A percentile compares a stretch with the other conserved stretches of the same genome.
phyloP scores from a whole-genome alignment of 2,329 filamentous ascomycete genomes.

The Fusarium nygamai region DNA sequence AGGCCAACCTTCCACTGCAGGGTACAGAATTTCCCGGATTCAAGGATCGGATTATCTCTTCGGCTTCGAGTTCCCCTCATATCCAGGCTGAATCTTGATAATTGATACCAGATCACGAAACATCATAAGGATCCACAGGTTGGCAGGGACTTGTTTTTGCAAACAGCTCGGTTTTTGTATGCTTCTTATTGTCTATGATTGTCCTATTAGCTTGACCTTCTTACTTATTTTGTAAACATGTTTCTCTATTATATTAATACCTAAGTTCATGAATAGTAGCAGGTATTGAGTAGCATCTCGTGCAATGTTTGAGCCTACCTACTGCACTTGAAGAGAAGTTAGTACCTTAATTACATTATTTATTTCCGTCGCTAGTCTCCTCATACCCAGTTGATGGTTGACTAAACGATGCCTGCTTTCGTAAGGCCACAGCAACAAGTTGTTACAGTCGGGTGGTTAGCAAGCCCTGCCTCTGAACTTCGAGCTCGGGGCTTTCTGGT shows the following conservation, averaged over 20 bases:
- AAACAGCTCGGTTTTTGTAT: too few species aligned
- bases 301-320: background rate
- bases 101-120: background rate
- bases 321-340: background rate
- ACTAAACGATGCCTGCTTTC: background rate
- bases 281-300: background rate
- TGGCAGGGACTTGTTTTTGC: background rate
- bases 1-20: slow-evolving; percentile 31
- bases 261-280: background rate
- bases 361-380: background rate
- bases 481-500: background rate
- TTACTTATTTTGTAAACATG: background rate
- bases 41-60: slow-evolving; percentile 42
- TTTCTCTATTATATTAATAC: background rate
- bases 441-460: too few species aligned
- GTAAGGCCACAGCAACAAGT: background rate
- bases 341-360: background rate
- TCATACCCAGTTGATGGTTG: background rate
- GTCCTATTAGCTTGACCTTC: background rate
- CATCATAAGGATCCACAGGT: background rate
- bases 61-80: slow-evolving; percentile 17
- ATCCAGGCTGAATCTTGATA: background rate
- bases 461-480: background rate
- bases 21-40: slow-evolving; percentile 35
- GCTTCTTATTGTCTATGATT: background rate